These are phyloP conservation scores for Pichiaceae sp. DNA, from an alignment of 1,139 yeast genomes.

Conservation along the genomic window DNA sequence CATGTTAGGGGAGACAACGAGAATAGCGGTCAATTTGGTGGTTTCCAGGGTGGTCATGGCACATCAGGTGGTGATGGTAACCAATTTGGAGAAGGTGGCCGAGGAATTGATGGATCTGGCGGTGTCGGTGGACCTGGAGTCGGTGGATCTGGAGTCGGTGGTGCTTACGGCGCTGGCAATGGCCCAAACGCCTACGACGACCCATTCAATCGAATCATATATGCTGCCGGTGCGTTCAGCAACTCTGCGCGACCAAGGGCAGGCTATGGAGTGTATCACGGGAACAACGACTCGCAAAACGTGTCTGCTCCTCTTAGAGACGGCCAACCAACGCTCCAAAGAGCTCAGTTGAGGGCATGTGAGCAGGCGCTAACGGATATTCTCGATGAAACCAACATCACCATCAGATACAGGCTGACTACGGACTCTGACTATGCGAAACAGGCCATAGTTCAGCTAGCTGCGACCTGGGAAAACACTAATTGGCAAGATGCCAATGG, in stretches of 20 bases:
- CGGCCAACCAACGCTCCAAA: conserved; percentile 1
- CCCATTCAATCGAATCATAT: neutral
- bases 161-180: neutral
- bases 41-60: neutral
- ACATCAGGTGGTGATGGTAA: neutral
- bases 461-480: neutral
- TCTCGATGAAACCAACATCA: neutral
- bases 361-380: neutral
- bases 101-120: neutral
- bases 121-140: neutral
- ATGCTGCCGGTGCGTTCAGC: conserved; percentile 1
- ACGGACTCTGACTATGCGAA: neutral
- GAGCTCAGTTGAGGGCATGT: neutral
- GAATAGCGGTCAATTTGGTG: neutral
- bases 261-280: neutral
- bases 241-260: neutral
- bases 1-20: neutral
- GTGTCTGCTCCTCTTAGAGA: conserved; percentile 1
- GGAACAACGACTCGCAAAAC: conserved; percentile 34
- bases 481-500: neutral
- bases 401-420: neutral
- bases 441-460: neutral
- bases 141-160: neutral
- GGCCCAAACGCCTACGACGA: neutral
- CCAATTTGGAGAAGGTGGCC: neutral